phyloP scores from a whole-genome alignment of 352 stramenopile genomes.

The Globisporangium irregulare region DNA sequence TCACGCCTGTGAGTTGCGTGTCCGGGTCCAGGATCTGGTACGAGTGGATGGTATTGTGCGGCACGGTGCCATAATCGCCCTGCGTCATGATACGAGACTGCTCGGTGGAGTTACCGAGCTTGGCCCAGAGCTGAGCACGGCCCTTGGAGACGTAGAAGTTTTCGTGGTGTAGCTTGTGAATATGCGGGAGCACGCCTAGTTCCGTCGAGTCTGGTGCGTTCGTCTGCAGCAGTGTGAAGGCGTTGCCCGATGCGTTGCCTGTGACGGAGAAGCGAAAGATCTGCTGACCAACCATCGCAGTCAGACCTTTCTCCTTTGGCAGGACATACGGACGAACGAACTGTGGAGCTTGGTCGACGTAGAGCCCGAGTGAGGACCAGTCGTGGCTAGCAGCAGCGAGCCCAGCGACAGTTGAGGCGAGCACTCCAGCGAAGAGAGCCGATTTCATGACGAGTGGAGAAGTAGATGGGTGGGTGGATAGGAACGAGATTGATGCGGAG shows the following conservation, averaged over 20 bases:
- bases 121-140: conserved; percentile 47
- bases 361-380: conserved; percentile 23
- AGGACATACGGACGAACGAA: conserved; percentile 44
- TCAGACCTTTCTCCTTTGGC: conserved; percentile 40
- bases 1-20: conserved; percentile 55
- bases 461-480: background rate
- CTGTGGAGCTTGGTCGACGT: conserved; percentile 40
- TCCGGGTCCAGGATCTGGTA: conserved; percentile 55
- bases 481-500: background rate
- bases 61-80: conserved; percentile 52
- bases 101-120: conserved; percentile 32
- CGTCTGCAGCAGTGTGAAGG: conserved; percentile 44
- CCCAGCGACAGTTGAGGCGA: background rate
- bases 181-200: conserved; percentile 46
- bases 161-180: conserved; percentile 58
- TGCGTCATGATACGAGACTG: conserved; percentile 48
- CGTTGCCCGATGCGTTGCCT: conserved; percentile 36
- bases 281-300: conserved; percentile 37
- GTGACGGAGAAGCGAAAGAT: conserved; percentile 56
- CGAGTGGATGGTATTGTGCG: conserved; percentile 56
- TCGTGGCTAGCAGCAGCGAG: background rate
- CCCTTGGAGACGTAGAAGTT: conserved; percentile 59
- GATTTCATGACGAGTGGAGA: conserved; percentile 6
- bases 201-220: conserved; percentile 43
- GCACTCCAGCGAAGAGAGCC: conserved; percentile 5